Conservation (phyloP, 345 rosid species). For the Camelina hispida region DNA sequence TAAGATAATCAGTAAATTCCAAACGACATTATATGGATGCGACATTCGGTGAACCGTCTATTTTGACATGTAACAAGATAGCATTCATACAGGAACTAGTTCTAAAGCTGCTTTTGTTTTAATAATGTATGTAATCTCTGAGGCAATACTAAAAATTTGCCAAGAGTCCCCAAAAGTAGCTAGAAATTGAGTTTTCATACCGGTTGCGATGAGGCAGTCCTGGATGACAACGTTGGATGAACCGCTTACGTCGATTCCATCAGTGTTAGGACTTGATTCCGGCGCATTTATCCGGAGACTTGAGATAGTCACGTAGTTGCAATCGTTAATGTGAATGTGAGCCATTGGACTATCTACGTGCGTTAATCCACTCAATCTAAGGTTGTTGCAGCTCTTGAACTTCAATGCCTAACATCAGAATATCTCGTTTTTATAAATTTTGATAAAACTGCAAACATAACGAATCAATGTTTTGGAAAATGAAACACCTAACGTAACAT, state of each 20-base stretch:
- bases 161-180: slow-evolving; percentile 7
- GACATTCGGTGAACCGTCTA: slow-evolving; percentile 28
- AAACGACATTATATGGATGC: slow-evolving; percentile 39
- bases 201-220: slow-evolving; percentile 45
- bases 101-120: background rate
- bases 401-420: slow-evolving; percentile 41
- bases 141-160: background rate
- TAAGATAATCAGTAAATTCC: background rate
- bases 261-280: slow-evolving; percentile 50
- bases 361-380: slow-evolving; percentile 41
- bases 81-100: slow-evolving; percentile 29
- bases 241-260: slow-evolving; percentile 43
- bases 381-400: slow-evolving; percentile 45
- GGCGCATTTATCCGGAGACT: slow-evolving; percentile 48
- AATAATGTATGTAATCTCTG: background rate
- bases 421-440: background rate
- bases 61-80: slow-evolving; percentile 25
- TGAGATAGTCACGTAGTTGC: slow-evolving; percentile 44
- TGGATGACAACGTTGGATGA: slow-evolving; percentile 45
- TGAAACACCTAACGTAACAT: background rate
- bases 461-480: background rate
- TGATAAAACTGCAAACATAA: background rate
- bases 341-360: slow-evolving; percentile 48
- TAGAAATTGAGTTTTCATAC: slow-evolving; percentile 34
- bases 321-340: slow-evolving; percentile 43